Evolutionary conservation across 495 filamentous ascomycete species (phyloP).

Genomic region (Hyaloscypha hepaticicola): DNA sequence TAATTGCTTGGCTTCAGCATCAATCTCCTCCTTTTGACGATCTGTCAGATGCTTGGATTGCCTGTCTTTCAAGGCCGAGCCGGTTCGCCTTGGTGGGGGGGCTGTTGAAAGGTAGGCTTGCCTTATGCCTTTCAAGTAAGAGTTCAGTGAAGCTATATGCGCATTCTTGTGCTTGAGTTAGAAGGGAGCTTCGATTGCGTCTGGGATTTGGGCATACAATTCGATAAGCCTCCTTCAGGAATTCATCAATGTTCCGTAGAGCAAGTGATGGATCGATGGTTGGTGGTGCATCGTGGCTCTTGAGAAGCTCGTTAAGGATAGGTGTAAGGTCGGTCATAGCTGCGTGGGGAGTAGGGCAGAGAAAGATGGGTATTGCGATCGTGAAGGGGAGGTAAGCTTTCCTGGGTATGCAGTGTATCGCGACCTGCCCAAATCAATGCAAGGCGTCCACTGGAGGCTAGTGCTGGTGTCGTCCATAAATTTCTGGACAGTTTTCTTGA

Average conservation of each 20-base stretch:
- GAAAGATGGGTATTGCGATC: no score
- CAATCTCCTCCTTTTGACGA: slow-evolving; percentile 73
- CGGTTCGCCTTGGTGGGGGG: slow-evolving; percentile 44
- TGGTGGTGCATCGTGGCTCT: slow-evolving; percentile 50
- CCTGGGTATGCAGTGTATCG: neutral
- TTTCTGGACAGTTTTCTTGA: neutral
- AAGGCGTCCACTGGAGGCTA: neutral
- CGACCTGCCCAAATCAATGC: no score
- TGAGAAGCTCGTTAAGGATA: slow-evolving; percentile 66
- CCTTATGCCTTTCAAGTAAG: slow-evolving; percentile 77
- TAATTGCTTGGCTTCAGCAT: slow-evolving; percentile 77
- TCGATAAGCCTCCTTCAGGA: slow-evolving; percentile 91
- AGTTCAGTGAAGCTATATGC: slow-evolving; percentile 73
- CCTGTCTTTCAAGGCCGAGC: slow-evolving; percentile 46
- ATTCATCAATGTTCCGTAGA: slow-evolving; percentile 67
- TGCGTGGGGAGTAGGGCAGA: neutral
- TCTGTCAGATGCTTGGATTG: slow-evolving; percentile 56
- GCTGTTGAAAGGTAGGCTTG: slow-evolving; percentile 87
- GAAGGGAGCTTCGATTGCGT: neutral
- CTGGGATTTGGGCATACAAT: slow-evolving; percentile 60
- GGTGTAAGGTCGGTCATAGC: slow-evolving; percentile 71
- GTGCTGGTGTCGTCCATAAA: neutral
- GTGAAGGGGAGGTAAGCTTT: no score
- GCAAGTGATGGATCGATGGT: slow-evolving; percentile 46
- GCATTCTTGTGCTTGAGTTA: slow-evolving; percentile 61